Percentiles rank a stretch among this genome's conserved stretches.
Conservation (phyloP, 2,329 filamentous ascomycete species). For the Lojkania enalia region DNA sequence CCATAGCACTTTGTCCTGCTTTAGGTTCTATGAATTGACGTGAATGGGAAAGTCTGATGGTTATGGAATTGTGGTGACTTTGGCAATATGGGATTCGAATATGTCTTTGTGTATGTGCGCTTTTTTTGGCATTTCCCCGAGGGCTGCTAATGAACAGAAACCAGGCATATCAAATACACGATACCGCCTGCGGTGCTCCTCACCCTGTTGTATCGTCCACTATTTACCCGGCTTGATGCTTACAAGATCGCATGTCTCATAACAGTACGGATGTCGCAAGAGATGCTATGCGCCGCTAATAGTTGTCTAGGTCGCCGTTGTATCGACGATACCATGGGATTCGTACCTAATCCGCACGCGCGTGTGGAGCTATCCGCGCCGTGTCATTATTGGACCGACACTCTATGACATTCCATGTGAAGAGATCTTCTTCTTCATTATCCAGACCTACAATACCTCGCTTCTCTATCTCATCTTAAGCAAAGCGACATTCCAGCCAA, state of each 20-base stretch:
- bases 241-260: conserved; percentile 66
- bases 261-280: conserved; percentile 44
- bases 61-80: conserved; percentile 2
- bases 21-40: conserved; percentile 22
- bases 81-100: conserved; percentile 60
- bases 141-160: neutral
- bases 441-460: conserved; percentile 74
- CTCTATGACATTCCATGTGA: conserved; percentile 69
- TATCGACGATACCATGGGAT: conserved; percentile 74
- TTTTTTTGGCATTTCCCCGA: neutral
- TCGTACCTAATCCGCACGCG: conserved; percentile 69
- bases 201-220: conserved; percentile 62
- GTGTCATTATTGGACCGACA: conserved; percentile 65
- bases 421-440: conserved; percentile 76
- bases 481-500: conserved; percentile 63
- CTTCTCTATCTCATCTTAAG: conserved; percentile 69
- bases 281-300: conserved; percentile 24
- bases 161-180: conserved; percentile 67
- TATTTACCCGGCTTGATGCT: conserved; percentile 64
- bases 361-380: conserved; percentile 72
- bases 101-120: conserved; percentile 62
- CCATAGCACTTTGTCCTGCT: conserved; percentile 25
- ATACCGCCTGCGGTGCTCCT: conserved; percentile 65
- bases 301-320: conserved; percentile 61
- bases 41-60: conserved; percentile 12